Conservation (phyloP, 2,329 filamentous ascomycete species). For the Neonectria ditissima region DNA sequence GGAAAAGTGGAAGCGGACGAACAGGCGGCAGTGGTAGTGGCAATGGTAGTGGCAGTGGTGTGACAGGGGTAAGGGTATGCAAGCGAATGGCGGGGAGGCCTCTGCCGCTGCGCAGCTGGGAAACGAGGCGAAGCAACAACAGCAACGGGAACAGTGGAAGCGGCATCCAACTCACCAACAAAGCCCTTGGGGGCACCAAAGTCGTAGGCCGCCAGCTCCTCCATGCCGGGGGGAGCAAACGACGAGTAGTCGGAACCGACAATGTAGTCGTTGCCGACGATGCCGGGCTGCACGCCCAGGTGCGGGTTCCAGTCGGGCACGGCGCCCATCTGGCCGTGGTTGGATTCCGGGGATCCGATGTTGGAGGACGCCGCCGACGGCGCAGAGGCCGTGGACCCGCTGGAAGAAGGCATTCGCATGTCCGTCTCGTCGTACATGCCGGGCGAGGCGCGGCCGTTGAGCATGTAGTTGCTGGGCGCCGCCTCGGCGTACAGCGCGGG, state of each 20-base stretch:
- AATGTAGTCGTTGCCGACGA: constrained; percentile 69
- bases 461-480: constrained; percentile 53
- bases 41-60: constrained; percentile 15
- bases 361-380: constrained; percentile 75
- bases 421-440: constrained; percentile 65
- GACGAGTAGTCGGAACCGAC: constrained; percentile 67
- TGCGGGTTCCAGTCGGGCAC: constrained; percentile 69
- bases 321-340: constrained; percentile 67
- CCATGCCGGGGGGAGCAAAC: constrained; percentile 61
- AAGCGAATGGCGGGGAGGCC: constrained; percentile 28
- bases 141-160: constrained; percentile 32
- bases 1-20: constrained; percentile 3
- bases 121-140: constrained; percentile 23
- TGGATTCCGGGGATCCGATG: constrained; percentile 74
- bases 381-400: constrained; percentile 70
- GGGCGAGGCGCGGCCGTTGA: constrained; percentile 61
- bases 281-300: constrained; percentile 71
- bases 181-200: constrained; percentile 63
- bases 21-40: constrained; percentile 39
- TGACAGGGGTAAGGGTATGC: constrained; percentile 16
- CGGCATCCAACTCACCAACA: constrained; percentile 64
- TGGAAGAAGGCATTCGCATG: constrained; percentile 64
- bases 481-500: constrained; percentile 61
- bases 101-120: constrained; percentile 25
- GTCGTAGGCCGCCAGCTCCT: constrained; percentile 63